Conservation (phyloP, 1,139 yeast species). For the Trichomonascaceae sp. region DNA sequence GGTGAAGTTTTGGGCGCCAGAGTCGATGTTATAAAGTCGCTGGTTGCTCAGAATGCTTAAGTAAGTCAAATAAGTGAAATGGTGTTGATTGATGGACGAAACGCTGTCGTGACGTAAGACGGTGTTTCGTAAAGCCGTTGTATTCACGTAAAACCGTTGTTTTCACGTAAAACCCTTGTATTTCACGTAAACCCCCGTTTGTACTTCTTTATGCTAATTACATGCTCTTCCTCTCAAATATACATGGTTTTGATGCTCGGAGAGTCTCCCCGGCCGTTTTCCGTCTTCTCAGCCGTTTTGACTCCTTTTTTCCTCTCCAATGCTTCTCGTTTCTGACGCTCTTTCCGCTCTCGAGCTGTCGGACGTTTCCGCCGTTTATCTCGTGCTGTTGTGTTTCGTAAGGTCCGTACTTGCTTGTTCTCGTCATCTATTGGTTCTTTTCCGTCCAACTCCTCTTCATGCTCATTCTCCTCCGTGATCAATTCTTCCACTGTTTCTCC, state of each 20-base stretch:
- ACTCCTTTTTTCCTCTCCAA: slow-evolving; percentile 20
- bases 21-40: slow-evolving; percentile 72
- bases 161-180: too few species aligned
- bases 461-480: slow-evolving; percentile 13
- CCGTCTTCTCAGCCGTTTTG: not conserved
- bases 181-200: too few species aligned
- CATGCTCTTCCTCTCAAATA: too few species aligned
- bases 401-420: not conserved
- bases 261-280: not conserved
- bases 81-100: too few species aligned
- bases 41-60: slow-evolving; percentile 36
- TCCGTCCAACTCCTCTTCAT: not conserved
- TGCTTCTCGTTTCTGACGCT: slow-evolving; percentile 28
- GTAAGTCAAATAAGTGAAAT: too few species aligned
- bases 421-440: not conserved
- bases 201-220: too few species aligned
- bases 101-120: too few species aligned
- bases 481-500: slow-evolving; percentile 21
- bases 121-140: too few species aligned
- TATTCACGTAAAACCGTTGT: too few species aligned
- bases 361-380: slow-evolving; percentile 12
- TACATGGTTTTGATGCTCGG: not conserved
- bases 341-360: slow-evolving; percentile 30
- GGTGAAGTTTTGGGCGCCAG: slow-evolving; percentile 82
- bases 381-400: not conserved